These are phyloP conservation scores for Mycena olivaceomarginata DNA, from an alignment of 768 basidiomycete species.

Conservation along the genomic window DNA sequence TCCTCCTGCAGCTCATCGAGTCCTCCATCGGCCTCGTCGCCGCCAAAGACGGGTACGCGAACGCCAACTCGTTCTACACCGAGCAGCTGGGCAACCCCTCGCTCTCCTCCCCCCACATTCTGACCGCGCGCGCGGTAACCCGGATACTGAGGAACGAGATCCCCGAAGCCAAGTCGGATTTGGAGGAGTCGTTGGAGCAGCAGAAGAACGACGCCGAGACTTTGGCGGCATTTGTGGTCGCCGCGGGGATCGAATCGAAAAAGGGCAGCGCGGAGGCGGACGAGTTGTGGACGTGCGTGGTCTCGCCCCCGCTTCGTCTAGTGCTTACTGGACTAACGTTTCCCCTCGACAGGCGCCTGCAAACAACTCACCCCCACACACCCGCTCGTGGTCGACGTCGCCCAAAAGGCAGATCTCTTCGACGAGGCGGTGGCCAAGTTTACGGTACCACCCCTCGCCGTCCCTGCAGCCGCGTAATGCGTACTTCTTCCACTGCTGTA, in stretches of 20 bases:
- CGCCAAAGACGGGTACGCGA: conserved; percentile 80
- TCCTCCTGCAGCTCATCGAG: conserved; percentile 93
- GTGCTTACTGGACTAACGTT: neutral
- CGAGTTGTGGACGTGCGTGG: conserved; percentile 81
- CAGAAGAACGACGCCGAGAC: conserved; percentile 78
- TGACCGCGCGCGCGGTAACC: conserved; percentile 87
- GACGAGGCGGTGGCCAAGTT: conserved; percentile 78
- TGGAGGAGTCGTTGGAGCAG: conserved; percentile 84
- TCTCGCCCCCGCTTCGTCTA: conserved; percentile 37
- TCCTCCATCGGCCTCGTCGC: conserved; percentile 86
- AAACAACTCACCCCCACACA: conserved; percentile 77
- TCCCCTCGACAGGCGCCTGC: conserved; percentile 51
- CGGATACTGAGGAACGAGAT: conserved; percentile 87
- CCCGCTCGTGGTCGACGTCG: conserved; percentile 81
- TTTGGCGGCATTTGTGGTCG: conserved; percentile 80
- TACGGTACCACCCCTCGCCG: conserved; percentile 73
- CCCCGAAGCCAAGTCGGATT: conserved; percentile 84
- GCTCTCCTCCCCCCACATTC: conserved; percentile 81
- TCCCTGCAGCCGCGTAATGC: conserved; percentile 45
- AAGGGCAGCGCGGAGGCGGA: conserved; percentile 72
- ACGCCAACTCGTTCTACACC: conserved; percentile 80
- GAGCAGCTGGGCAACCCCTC: conserved; percentile 91
- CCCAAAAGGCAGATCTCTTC: conserved; percentile 77
- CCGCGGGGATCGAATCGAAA: conserved; percentile 77
- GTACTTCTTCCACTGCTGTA: conserved; percentile 18